A percentile compares a stretch with the other conserved stretches of the same genome.
phyloP scores from a whole-genome alignment of 1,139 yeast genomes.

The Zhuliangozyma blackwelliae region DNA sequence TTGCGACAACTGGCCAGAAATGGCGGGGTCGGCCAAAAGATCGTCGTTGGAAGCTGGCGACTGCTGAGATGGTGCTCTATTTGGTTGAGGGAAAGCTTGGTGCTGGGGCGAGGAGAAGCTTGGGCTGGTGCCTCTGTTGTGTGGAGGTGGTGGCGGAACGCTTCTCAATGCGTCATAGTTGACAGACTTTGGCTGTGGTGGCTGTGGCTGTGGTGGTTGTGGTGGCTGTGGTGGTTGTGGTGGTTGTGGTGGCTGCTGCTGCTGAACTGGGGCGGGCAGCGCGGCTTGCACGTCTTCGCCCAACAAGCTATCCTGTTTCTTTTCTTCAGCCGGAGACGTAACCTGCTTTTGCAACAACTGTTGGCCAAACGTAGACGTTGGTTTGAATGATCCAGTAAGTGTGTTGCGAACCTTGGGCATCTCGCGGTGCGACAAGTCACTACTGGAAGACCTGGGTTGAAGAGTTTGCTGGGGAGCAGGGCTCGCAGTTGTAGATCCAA shows the following conservation, averaged over 20 bases:
- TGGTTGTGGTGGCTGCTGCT: slow-evolving; percentile 5
- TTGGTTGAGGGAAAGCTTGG: slow-evolving; percentile 8
- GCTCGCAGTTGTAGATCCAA: slow-evolving; percentile 29
- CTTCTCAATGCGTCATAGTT: slow-evolving; percentile 47
- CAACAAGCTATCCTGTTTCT: slow-evolving; percentile 22
- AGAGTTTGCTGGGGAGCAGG: slow-evolving; percentile 19
- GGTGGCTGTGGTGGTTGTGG: slow-evolving; percentile 1
- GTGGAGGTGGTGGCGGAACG: slow-evolving; percentile 41
- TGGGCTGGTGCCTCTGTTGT: slow-evolving; percentile 12
- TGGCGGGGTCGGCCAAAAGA: slow-evolving; percentile 48
- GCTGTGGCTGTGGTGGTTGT: background rate
- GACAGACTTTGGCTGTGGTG: slow-evolving; percentile 18
- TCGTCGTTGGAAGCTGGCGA: slow-evolving; percentile 34
- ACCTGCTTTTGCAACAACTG: slow-evolving; percentile 35
- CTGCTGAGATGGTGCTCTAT: slow-evolving; percentile 4
- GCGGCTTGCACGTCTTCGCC: slow-evolving; percentile 27
- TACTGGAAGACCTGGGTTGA: slow-evolving; percentile 27
- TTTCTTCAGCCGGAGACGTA: slow-evolving; percentile 16
- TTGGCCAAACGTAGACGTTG: slow-evolving; percentile 72
- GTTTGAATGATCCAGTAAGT: slow-evolving; percentile 42
- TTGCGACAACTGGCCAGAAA: slow-evolving; percentile 65
- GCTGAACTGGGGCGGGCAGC: slow-evolving; percentile 3
- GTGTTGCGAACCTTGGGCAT: slow-evolving; percentile 37
- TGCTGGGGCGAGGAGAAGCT: slow-evolving; percentile 11
- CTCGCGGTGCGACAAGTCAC: slow-evolving; percentile 35